These are phyloP conservation scores for Carpinus viminea DNA, from an alignment of 306 rosid genomes.

Conservation along the genomic window DNA sequence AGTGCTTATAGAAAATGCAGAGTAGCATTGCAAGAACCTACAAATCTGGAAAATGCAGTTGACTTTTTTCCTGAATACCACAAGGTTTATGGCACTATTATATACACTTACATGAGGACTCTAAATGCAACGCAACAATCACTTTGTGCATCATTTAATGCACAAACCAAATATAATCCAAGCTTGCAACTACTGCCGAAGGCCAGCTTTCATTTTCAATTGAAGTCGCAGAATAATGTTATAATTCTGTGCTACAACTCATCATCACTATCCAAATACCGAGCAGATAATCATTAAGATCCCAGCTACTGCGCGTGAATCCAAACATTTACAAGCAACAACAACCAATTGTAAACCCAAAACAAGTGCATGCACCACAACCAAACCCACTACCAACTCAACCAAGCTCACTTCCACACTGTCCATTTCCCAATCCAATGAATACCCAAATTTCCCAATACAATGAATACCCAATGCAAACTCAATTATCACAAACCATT, in stretches of 20 bases:
- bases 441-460: conserved; percentile 32
- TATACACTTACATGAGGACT: conserved; percentile 3
- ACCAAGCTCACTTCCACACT: conserved; percentile 47
- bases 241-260: conserved; percentile 15
- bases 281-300: conserved; percentile 17
- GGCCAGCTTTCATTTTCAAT: conserved; percentile 13
- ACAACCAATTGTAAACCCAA: conserved; percentile 20
- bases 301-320: conserved; percentile 30
- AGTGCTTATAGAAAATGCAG: conserved; percentile 1
- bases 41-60: conserved; percentile 10
- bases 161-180: conserved; percentile 10
- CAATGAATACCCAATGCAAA: conserved; percentile 40
- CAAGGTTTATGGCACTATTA: conserved; percentile 14
- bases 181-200: conserved; percentile 21
- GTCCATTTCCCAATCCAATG: conserved; percentile 30
- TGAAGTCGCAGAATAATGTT: conserved; percentile 8
- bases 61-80: background rate
- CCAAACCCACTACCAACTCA: conserved; percentile 28
- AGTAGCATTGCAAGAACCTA: background rate
- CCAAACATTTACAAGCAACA: conserved; percentile 14
- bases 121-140: conserved; percentile 12
- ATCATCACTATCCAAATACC: conserved; percentile 18
- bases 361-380: conserved; percentile 26
- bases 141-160: background rate
- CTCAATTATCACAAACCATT: conserved; percentile 6